phyloP scores from a whole-genome alignment of 78 protist genomes.

The Speleostelium caveatum region DNA sequence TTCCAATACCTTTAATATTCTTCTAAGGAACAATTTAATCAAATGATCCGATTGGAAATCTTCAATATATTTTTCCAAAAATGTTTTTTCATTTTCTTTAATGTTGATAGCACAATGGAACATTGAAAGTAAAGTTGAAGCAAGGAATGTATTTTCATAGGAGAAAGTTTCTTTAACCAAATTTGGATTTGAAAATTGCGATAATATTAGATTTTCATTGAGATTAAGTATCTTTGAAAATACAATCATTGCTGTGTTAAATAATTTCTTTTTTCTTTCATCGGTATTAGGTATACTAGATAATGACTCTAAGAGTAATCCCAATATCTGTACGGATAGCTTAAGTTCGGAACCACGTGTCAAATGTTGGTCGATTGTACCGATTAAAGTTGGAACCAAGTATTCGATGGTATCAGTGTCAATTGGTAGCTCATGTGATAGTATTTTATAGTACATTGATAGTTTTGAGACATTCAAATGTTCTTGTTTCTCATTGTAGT shows the following conservation, averaged over 20 bases:
- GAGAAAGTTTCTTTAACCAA: neutral
- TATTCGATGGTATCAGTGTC: slow-evolving; percentile 14
- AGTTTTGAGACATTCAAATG: slow-evolving; percentile 40
- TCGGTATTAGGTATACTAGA: neutral
- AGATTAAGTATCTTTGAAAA: slow-evolving; percentile 30
- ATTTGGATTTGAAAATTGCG: neutral
- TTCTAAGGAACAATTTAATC: slow-evolving; percentile 19
- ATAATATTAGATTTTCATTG: neutral
- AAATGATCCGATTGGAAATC: neutral
- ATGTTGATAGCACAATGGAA: slow-evolving; percentile 15
- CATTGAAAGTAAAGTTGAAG: slow-evolving; percentile 12
- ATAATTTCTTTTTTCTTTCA: slow-evolving; percentile 1
- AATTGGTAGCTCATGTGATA: slow-evolving; percentile 25
- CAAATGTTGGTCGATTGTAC: slow-evolving; percentile 55
- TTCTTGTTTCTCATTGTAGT: slow-evolving; percentile 43
- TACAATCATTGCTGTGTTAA: slow-evolving; percentile 1
- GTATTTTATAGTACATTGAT: slow-evolving; percentile 30
- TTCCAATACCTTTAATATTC: slow-evolving; percentile 18
- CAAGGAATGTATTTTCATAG: slow-evolving; percentile 35
- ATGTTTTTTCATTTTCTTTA: neutral
- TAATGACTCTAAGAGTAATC: slow-evolving; percentile 39
- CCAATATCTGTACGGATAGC: slow-evolving; percentile 36
- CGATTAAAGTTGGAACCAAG: slow-evolving; percentile 28
- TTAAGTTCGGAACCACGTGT: slow-evolving; percentile 26
- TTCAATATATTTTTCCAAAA: slow-evolving; percentile 6